Conservation (phyloP, 306 rosid species). For the Cucumis sativus region Cucumber_9930_V3 NC_026656.2:23708501-23709000, state of each 20-base stretch:
- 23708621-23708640: background rate
- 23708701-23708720: background rate
- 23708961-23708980: too few species aligned
- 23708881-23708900: background rate
- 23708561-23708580: too few species aligned
- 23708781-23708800: background rate
- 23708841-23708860: constrained; percentile 1
- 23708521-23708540: background rate
- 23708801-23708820: background rate
- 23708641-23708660: background rate
- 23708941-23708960: too few species aligned
- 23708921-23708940: too few species aligned
- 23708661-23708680: background rate
- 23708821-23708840: background rate
- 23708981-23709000: too few species aligned
- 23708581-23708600: background rate
- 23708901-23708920: too few species aligned
- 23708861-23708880: constrained; percentile 27
- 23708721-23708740: background rate
- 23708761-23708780: background rate
- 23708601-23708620: background rate
- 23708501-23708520: background rate
- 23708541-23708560: background rate
- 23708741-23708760: background rate
- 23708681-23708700: background rate